A percentile compares a stretch with the other conserved stretches of the same genome.
These are phyloP conservation scores for Aquilaria yunnanensis DNA, from an alignment of 345 rosid genomes.

Conservation along the genomic window DNA sequence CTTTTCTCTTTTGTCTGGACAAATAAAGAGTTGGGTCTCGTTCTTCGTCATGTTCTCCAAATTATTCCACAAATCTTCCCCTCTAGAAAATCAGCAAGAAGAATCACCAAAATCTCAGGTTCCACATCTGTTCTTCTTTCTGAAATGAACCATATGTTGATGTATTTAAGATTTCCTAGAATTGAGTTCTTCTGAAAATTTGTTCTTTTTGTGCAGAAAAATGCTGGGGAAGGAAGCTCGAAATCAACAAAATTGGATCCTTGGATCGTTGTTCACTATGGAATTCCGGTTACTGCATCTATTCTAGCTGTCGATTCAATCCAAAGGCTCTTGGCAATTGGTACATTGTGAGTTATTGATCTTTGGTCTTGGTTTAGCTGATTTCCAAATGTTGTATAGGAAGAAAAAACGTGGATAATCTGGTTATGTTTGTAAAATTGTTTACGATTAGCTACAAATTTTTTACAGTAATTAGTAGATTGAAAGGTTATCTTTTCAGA, in stretches of 20 bases:
- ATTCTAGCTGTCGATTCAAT: constrained; percentile 71
- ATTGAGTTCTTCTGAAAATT: background rate
- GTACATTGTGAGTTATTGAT: constrained; percentile 56
- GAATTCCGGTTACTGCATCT: constrained; percentile 77
- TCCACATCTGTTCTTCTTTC: background rate
- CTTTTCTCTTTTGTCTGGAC: too few species aligned
- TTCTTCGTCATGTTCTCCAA: constrained; percentile 41
- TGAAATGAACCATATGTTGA: background rate
- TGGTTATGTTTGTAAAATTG: background rate
- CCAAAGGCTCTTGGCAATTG: constrained; percentile 75
- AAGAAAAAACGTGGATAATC: constrained; percentile 4
- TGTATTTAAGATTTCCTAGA: background rate
- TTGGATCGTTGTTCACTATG: constrained; percentile 52
- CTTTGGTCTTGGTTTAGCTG: background rate
- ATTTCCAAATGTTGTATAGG: constrained; percentile 1
- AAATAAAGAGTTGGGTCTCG: constrained; percentile 10
- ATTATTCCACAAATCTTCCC: constrained; percentile 32
- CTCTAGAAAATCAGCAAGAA: constrained; percentile 1
- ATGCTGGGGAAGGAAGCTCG: constrained; percentile 25
- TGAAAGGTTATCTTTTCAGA: too few species aligned
- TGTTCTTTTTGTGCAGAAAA: constrained; percentile 10
- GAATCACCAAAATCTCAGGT: constrained; percentile 31
- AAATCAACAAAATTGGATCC: constrained; percentile 44
- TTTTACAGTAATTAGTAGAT: too few species aligned
- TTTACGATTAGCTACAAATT: background rate